Evolutionary conservation across 2,329 filamentous ascomycete species (phyloP), one percentile per base, ranked within the genome.

Genomic region (Fusarium napiforme): DNA sequence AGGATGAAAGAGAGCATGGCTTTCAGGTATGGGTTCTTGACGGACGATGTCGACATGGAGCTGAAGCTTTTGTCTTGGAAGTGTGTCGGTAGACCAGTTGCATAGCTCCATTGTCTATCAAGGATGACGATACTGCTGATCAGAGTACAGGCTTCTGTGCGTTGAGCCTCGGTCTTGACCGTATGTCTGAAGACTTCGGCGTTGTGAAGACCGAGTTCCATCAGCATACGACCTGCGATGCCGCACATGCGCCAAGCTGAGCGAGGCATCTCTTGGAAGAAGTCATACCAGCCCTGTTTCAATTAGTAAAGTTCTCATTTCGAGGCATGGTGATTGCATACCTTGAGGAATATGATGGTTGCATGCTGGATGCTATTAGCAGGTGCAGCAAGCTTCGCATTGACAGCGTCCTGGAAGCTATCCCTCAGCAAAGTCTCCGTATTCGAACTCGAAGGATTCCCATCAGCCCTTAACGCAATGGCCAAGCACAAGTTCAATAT

Each of bases 181-280:
- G 69, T 58, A 18, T 79, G 75, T 16, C 73, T 67, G 1, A 70
- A 72, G 4, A 78, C 74, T 2, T 78, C 76, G 19, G 73, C 63
- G n/a, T 72, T 77, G n/a, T 79, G 78, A 4, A 78, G 66, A 2
- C 78, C 78, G 7, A 79, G 76, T 34, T 79, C 78, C 75, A 79
- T 75, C 12, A 77, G 16, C 55, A 78, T 77, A 6, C 74, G 70
- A 4, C 78, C 78, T 10, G 77, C 78, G 5, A 74, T 64, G 0
- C 78, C 78, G 4, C 77, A 79, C 78, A 79, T 78, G 5, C 78
- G 72, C 77, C 76, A 78, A 4, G 78, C 77, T 21, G 67, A 74
- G 2, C 74, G 76, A 1, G 69, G 68, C 52, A 69, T 67, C 2
- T 77, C 78, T 14, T 75, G 64, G 37, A 79, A 79, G 50, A 74